A percentile compares a stretch with the other conserved stretches of the same genome.
Evolutionary conservation across 305 asterid genomes (phyloP).

Genomic region (Rubia peregrina): DNA sequence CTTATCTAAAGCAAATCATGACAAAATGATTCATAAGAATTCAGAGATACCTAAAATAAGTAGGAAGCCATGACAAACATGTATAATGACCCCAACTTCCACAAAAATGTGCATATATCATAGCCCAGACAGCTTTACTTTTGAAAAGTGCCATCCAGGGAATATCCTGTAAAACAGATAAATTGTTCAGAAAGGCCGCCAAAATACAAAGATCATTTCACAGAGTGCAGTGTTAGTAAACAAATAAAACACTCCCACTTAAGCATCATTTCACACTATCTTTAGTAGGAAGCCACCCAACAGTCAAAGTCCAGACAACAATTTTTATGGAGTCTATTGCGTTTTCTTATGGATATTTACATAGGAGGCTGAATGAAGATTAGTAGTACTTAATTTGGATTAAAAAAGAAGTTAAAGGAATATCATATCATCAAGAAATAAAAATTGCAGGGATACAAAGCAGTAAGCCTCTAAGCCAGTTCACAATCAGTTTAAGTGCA

Average conservation of each 20-base stretch:
- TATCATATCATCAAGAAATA: neutral
- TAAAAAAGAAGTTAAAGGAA: neutral
- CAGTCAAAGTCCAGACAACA: neutral
- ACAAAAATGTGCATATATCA: constrained; percentile 96
- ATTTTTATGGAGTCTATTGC: neutral
- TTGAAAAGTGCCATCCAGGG: constrained; percentile 92
- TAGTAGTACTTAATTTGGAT: neutral
- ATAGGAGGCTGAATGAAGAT: neutral
- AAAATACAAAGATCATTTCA: neutral
- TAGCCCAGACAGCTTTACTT: constrained; percentile 96
- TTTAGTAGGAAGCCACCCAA: neutral
- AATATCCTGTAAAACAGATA: constrained; percentile 50
- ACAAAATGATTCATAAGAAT: neutral
- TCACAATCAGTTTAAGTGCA: neutral
- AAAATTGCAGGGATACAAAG: constrained; percentile 1
- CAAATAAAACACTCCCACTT: neutral
- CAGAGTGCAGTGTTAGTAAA: neutral
- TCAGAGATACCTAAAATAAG: constrained; percentile 77
- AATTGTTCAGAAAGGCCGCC: constrained; percentile 6
- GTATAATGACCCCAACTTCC: constrained; percentile 99
- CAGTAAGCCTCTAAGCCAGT: neutral
- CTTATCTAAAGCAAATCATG: constrained; percentile 3
- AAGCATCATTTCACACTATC: neutral
- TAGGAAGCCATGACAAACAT: constrained; percentile 95
- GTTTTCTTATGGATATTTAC: neutral